These are phyloP conservation scores for Echium plantagineum DNA, from an alignment of 257 asterid species.

Conservation along the genomic window DNA sequence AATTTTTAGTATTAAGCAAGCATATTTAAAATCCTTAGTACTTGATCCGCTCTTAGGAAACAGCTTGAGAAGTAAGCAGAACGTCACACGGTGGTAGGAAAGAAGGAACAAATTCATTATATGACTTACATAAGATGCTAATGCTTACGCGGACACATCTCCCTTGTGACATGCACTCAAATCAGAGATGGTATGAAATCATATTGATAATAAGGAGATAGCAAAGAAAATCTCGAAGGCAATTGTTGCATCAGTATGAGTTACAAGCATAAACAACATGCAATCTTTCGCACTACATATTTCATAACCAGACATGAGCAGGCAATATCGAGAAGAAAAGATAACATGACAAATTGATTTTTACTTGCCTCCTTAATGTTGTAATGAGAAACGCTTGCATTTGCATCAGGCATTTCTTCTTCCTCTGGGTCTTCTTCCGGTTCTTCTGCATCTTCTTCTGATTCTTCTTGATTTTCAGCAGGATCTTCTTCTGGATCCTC, in stretches of 20 bases:
- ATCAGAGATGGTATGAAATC: background rate
- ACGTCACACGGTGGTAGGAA: too few relatives aligned
- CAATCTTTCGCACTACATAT: too few relatives aligned
- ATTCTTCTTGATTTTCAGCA: constrained; percentile 34
- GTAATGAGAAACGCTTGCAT: constrained; percentile 26
- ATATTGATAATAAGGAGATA: background rate
- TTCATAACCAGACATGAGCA: background rate
- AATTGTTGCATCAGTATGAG: too few relatives aligned
- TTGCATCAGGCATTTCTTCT: constrained; percentile 43
- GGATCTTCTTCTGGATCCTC: constrained; percentile 47
- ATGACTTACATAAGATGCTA: too few relatives aligned
- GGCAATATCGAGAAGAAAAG: constrained; percentile 1
- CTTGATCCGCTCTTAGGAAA: too few relatives aligned
- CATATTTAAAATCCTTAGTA: too few relatives aligned
- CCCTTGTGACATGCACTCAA: too few relatives aligned
- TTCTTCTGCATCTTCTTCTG: constrained; percentile 3
- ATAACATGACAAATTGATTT: constrained; percentile 5
- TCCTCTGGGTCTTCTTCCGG: constrained; percentile 40
- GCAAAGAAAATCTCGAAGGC: background rate
- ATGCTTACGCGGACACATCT: too few relatives aligned
- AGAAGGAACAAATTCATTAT: too few relatives aligned
- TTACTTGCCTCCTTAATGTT: constrained; percentile 37
- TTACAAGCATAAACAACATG: too few relatives aligned
- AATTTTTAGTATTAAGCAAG: too few relatives aligned
- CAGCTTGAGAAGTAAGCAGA: too few relatives aligned